Evolutionary conservation across 345 rosid species (phyloP).

Genomic region (Gossypium anomalum): DNA sequence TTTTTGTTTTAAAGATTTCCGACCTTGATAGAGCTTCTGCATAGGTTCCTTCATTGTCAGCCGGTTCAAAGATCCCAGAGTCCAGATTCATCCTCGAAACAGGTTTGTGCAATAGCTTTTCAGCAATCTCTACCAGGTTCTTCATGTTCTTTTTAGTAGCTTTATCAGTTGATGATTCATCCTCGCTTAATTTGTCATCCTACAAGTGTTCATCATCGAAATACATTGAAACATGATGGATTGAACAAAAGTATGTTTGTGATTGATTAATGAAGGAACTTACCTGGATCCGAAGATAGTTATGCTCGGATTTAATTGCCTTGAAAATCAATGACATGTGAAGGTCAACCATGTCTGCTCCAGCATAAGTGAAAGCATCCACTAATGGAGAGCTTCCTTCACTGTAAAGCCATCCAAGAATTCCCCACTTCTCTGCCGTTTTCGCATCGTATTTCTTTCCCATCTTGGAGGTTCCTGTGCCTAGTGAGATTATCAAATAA

Average conservation of each 20-base stretch:
- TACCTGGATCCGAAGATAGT: conserved; percentile 51
- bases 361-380: conserved; percentile 45
- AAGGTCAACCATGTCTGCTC: conserved; percentile 46
- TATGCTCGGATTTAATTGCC: conserved; percentile 23
- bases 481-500: conserved; percentile 34
- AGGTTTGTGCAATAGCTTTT: conserved; percentile 33
- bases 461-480: conserved; percentile 31
- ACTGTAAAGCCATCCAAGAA: conserved; percentile 37
- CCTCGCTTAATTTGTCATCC: conserved; percentile 28
- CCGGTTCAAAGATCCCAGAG: conserved; percentile 27
- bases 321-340: conserved; percentile 36
- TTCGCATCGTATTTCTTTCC: conserved; percentile 31
- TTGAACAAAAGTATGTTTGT: neutral
- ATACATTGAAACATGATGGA: neutral
- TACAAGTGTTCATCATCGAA: neutral
- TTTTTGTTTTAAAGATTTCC: neutral
- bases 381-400: conserved; percentile 30
- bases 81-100: conserved; percentile 34
- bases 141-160: conserved; percentile 30
- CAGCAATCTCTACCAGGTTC: conserved; percentile 22
- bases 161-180: conserved; percentile 21
- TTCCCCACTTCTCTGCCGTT: conserved; percentile 41
- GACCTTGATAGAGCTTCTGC: conserved; percentile 28
- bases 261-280: neutral
- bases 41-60: conserved; percentile 24